A percentile compares a stretch with the other conserved stretches of the same genome.
These are phyloP conservation scores for Salvia sclarea DNA, from an alignment of 305 asterid genomes.

Conservation along the genomic window DNA sequence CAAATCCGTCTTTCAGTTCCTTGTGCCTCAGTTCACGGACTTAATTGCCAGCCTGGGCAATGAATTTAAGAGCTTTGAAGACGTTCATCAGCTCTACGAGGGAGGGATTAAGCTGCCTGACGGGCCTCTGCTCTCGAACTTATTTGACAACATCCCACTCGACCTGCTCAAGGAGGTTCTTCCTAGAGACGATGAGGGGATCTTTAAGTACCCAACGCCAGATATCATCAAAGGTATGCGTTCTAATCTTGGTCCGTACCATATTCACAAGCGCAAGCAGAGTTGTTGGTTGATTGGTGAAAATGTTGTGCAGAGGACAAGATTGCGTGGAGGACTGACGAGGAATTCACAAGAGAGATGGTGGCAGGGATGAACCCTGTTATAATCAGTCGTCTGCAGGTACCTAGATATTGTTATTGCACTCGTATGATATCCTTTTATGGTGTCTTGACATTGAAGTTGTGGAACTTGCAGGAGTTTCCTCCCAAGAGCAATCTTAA, in stretches of 20 bases:
- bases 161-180: constrained; percentile 60
- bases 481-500: constrained; percentile 53
- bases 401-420: background rate
- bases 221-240: constrained; percentile 52
- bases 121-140: constrained; percentile 37
- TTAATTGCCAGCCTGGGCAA: constrained; percentile 43
- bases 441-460: background rate
- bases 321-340: constrained; percentile 58
- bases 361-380: constrained; percentile 52
- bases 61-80: constrained; percentile 61
- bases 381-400: constrained; percentile 48
- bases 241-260: no score
- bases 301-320: constrained; percentile 36
- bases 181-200: constrained; percentile 60
- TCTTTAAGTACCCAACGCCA: constrained; percentile 69
- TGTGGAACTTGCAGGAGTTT: constrained; percentile 45
- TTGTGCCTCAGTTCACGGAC: constrained; percentile 51
- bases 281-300: background rate
- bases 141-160: constrained; percentile 45
- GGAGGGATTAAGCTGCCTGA: constrained; percentile 65
- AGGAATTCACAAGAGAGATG: constrained; percentile 55
- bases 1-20: constrained; percentile 55
- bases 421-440: background rate
- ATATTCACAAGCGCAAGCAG: background rate
- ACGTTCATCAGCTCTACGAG: constrained; percentile 46